Percentiles rank a stretch among this genome's conserved stretches.
Conservation (phyloP, 768 basidiomycete species). For the Termitomyces eurrhizus region DNA sequence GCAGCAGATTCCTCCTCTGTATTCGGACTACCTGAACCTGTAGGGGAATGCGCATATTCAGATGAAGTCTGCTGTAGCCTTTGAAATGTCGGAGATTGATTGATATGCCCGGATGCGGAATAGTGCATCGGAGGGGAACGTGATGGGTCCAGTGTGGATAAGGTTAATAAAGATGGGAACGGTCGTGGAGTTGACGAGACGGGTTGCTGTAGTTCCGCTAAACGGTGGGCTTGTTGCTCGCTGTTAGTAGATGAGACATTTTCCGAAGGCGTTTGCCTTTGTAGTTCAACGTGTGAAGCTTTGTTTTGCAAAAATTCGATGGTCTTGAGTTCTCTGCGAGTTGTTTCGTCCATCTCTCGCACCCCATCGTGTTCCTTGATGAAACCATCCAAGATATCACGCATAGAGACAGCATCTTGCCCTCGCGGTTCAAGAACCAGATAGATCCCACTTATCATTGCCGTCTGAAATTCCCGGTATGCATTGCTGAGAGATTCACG, state of each 20-base stretch:
- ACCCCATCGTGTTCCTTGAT: constrained; percentile 62
- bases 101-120: constrained; percentile 23
- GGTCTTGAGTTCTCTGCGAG: constrained; percentile 76
- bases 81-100: constrained; percentile 55
- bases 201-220: constrained; percentile 45
- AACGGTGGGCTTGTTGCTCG: constrained; percentile 48
- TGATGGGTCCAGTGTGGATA: constrained; percentile 19
- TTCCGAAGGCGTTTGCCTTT: constrained; percentile 27
- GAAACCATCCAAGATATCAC: constrained; percentile 74
- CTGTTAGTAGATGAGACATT: constrained; percentile 18
- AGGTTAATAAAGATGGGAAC: constrained; percentile 27
- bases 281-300: constrained; percentile 49
- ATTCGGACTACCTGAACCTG: constrained; percentile 64
- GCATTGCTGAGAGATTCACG: constrained; percentile 73
- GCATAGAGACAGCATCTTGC: constrained; percentile 66
- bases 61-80: constrained; percentile 49
- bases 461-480: constrained; percentile 84
- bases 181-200: constrained; percentile 27
- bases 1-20: constrained; percentile 75
- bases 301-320: constrained; percentile 78
- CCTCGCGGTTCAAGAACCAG: constrained; percentile 77
- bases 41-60: constrained; percentile 55
- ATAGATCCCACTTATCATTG: constrained; percentile 88
- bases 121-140: constrained; percentile 27
- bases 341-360: constrained; percentile 78